Evolutionary conservation across 108 stramenopile species (phyloP).

Genomic region (Cyclotella atomus): DNA sequence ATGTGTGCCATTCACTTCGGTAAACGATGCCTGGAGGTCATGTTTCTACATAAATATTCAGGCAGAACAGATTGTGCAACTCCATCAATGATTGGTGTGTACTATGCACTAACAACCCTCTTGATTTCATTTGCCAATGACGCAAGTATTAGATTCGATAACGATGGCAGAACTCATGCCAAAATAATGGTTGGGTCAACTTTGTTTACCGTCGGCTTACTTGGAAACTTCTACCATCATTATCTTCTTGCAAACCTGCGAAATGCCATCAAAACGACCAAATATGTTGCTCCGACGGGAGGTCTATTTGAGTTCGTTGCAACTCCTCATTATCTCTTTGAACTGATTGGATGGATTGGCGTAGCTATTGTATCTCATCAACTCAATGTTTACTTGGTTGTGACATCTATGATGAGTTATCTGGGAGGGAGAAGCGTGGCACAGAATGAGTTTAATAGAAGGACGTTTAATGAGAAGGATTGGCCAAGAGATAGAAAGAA

Average conservation of each 20-base stretch:
- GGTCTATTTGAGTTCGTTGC: conserved; percentile 64
- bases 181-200: conserved; percentile 6
- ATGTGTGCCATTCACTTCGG: conserved; percentile 59
- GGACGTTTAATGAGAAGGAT: conserved; percentile 55
- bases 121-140: conserved; percentile 42
- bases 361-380: conserved; percentile 57
- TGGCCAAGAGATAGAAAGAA: conserved; percentile 61
- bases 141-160: neutral
- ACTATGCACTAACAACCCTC: conserved; percentile 45
- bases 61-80: conserved; percentile 43
- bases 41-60: conserved; percentile 68
- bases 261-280: conserved; percentile 12
- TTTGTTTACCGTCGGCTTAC: conserved; percentile 54
- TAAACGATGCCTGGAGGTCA: conserved; percentile 62
- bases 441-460: conserved; percentile 60
- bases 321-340: conserved; percentile 74
- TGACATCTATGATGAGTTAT: conserved; percentile 54
- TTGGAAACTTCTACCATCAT: conserved; percentile 78
- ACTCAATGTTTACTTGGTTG: conserved; percentile 45
- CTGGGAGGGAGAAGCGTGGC: conserved; percentile 57
- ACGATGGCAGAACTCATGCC: neutral
- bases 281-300: conserved; percentile 65
- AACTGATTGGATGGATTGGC: conserved; percentile 70
- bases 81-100: conserved; percentile 46
- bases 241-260: conserved; percentile 58